Evolutionary conservation across 495 filamentous ascomycete genomes (phyloP), one percentile per base, ranked within the genome.

Genomic region (Tuber calosporum): DNA sequence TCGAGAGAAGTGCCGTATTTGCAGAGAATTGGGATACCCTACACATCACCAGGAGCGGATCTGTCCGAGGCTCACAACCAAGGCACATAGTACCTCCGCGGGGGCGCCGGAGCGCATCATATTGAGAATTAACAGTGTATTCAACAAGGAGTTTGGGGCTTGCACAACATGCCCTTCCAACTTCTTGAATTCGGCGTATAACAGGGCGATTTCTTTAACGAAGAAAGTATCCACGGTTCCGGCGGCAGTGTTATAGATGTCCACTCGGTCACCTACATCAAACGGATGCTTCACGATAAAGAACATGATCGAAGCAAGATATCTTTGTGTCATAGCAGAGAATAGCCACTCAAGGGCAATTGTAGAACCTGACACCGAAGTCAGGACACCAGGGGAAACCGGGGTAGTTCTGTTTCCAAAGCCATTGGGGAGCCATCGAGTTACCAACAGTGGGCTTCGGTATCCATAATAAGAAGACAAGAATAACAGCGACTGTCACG

Each of bases 201-300:
- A 87, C n/a, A 98, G 85, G 11, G 93, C 90, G 66, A 97, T 94
- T 76, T 97, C 92, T 72, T 96, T 94, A 70, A 99, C 93, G 74
- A 97, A 96, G 84, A 97, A 97, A 79, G 97, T 93, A 80, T 97
- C 94, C 37, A 93, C 93, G 26, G 87, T 87, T 22, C 86, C 79
- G 38, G 89, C 86, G 73, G 94, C 95, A 0, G 94, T 90, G 81
- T 96, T 97, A 78, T 97, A 97, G 41, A 98, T 87, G 30, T 91
- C 92, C 3, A 98, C 92, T 71, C 94, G 89, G 82, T 98, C 94
- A 75, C 94, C 94, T 20, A 97, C 95, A 82, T 98, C 95, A 78
- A 97, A 98, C 6, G 94, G 94, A 82, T 98, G 94, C 85, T 98
- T 98, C 80, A 98, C 91, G 78, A 98, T 97, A 74, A 98, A 94